Evolutionary conservation across 169 alveolate species (phyloP).

Genomic region (Plasmodium gaboni): DNA sequence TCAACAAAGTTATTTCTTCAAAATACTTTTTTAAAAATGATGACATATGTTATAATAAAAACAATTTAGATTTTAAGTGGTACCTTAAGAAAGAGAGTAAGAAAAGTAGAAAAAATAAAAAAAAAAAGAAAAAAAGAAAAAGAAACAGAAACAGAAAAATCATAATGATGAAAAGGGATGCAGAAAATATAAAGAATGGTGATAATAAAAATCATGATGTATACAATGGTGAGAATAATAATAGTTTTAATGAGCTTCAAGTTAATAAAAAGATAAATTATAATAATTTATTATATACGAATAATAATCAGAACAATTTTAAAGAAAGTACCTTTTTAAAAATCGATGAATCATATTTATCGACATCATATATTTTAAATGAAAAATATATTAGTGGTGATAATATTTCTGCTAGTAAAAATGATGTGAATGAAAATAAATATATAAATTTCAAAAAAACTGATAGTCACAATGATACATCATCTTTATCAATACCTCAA

Average conservation of each 20-base stretch:
- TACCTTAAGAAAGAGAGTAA: conserved; percentile 7
- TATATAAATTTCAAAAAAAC: background rate
- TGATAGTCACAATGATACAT: background rate
- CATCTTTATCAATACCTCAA: conserved; percentile 13
- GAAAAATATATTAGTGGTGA: background rate
- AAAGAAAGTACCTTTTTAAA: background rate
- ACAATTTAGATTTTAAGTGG: conserved; percentile 55
- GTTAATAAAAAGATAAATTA: background rate
- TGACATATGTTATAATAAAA: conserved; percentile 59
- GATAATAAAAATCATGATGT: background rate
- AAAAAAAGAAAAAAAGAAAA: conserved; percentile 13
- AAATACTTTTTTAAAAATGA: conserved; percentile 75
- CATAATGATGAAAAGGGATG: background rate
- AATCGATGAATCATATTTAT: conserved; percentile 32
- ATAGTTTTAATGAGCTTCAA: background rate
- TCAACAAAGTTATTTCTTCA: conserved; percentile 70
- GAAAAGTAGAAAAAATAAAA: conserved; percentile 1
- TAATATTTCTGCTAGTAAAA: background rate
- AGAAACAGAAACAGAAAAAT: background rate
- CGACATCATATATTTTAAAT: conserved; percentile 1
- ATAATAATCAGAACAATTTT: too few relatives aligned
- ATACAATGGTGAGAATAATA: background rate
- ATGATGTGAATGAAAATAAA: conserved; percentile 10
- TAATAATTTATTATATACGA: background rate
- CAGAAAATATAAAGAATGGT: background rate